Conservation (phyloP, 2,329 filamentous ascomycete genomes). For the Aureobasidium namibiae region DNA sequence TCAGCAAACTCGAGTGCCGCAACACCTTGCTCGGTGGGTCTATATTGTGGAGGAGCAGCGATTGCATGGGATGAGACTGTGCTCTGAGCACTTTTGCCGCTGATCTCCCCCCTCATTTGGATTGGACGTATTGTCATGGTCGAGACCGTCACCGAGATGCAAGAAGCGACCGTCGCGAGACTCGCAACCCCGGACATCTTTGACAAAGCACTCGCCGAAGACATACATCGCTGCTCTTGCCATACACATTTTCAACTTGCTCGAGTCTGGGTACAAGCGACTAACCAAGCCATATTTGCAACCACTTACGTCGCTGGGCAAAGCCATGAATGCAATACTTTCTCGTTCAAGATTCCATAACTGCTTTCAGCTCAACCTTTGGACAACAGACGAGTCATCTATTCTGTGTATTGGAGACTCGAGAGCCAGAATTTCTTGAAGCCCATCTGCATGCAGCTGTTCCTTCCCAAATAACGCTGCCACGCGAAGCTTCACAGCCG, state of each 20-base stretch:
- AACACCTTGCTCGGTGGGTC: neutral
- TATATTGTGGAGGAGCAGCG: neutral
- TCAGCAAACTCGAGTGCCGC: neutral
- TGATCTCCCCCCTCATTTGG: neutral
- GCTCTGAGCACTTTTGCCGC: neutral
- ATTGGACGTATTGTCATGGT: neutral
- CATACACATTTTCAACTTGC: neutral
- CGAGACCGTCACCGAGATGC: neutral
- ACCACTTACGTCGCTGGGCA: neutral
- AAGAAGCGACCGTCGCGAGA: neutral
- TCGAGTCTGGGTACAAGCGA: no score
- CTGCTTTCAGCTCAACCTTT: neutral
- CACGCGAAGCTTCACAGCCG: conserved; percentile 9
- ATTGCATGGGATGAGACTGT: no score
- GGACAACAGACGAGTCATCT: neutral
- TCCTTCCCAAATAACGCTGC: neutral
- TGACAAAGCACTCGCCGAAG: no score
- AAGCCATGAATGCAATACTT: neutral
- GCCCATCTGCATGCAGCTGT: neutral
- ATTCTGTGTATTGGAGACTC: neutral
- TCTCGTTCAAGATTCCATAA: neutral
- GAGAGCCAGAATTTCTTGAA: neutral
- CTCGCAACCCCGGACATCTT: neutral
- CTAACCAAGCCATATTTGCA: neutral
- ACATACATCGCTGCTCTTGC: neutral